Conservation (phyloP, 306 rosid species). For the Oxytropis ochrocephala region DNA sequence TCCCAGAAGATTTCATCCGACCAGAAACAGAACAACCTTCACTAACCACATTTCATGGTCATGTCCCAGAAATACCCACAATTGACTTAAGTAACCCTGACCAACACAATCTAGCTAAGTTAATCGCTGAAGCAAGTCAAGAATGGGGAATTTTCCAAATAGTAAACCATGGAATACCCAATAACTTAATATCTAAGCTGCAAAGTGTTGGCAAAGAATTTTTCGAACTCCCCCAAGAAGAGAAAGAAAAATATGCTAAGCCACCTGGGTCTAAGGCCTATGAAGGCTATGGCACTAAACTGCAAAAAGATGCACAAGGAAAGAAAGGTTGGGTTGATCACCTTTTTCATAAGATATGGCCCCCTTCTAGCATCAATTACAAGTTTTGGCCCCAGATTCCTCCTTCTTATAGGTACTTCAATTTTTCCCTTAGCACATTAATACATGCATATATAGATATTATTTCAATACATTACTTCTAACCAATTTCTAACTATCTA, state of each 20-base stretch:
- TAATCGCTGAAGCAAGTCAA: slow-evolving; percentile 17
- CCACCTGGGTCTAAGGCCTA: background rate
- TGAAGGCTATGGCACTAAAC: slow-evolving; percentile 34
- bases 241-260: slow-evolving; percentile 36
- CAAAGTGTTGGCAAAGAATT: slow-evolving; percentile 34
- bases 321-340: slow-evolving; percentile 39
- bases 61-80: slow-evolving; percentile 29
- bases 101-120: slow-evolving; percentile 4
- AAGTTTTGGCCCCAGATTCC: slow-evolving; percentile 37
- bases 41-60: slow-evolving; percentile 22
- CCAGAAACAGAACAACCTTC: slow-evolving; percentile 34
- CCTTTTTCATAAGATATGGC: slow-evolving; percentile 36
- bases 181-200: slow-evolving; percentile 6
- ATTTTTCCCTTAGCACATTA: background rate
- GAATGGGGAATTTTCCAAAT: slow-evolving; percentile 49
- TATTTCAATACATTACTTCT: too few relatives aligned
- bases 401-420: slow-evolving; percentile 31
- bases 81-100: slow-evolving; percentile 32
- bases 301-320: slow-evolving; percentile 26
- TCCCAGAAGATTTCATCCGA: slow-evolving; percentile 31
- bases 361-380: slow-evolving; percentile 31
- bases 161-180: slow-evolving; percentile 41
- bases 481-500: too few relatives aligned
- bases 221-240: slow-evolving; percentile 32
- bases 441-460: too few relatives aligned